Evolutionary conservation across 169 alveolate genomes (phyloP).

Genomic region (Plasmodium fragile): DNA sequence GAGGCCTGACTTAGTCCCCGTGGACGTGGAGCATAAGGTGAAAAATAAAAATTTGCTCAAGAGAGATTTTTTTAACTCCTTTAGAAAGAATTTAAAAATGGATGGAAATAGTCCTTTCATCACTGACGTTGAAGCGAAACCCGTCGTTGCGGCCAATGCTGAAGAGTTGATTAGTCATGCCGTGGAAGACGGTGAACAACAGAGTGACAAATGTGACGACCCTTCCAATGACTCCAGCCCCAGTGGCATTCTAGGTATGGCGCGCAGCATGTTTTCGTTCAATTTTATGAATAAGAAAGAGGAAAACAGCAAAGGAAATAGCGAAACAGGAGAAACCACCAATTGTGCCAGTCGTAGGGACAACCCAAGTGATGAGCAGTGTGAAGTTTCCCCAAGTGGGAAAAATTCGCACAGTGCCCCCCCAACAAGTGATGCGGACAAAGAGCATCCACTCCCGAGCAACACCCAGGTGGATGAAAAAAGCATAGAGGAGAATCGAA

Average conservation of each 20-base stretch:
- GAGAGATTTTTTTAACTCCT: constrained; percentile 18
- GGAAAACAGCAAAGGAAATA: not conserved
- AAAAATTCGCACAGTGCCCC: not conserved
- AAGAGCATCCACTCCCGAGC: not conserved
- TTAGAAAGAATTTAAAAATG: constrained; percentile 42
- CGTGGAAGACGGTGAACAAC: not conserved
- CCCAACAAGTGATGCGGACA: not conserved
- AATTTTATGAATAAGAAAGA: constrained; percentile 2
- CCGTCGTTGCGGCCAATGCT: not conserved
- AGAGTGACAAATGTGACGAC: not conserved
- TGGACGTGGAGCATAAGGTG: constrained; percentile 68
- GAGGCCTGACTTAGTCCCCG: constrained; percentile 75
- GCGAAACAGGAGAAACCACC: not conserved
- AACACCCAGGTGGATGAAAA: not conserved
- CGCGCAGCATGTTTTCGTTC: constrained; percentile 1
- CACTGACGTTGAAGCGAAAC: not conserved
- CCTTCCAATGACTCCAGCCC: not conserved
- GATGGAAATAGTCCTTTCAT: constrained; percentile 15
- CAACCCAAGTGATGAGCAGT: not conserved
- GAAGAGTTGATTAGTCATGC: too few species aligned
- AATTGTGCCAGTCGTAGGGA: not conserved
- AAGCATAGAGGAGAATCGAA: not conserved
- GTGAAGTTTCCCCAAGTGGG: not conserved
- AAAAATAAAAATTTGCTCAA: constrained; percentile 54
- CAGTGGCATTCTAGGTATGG: constrained; percentile 3